Evolutionary conservation across 139 green algal genomes (phyloP).

Genomic region (Spirogloea muscicola): DNA sequence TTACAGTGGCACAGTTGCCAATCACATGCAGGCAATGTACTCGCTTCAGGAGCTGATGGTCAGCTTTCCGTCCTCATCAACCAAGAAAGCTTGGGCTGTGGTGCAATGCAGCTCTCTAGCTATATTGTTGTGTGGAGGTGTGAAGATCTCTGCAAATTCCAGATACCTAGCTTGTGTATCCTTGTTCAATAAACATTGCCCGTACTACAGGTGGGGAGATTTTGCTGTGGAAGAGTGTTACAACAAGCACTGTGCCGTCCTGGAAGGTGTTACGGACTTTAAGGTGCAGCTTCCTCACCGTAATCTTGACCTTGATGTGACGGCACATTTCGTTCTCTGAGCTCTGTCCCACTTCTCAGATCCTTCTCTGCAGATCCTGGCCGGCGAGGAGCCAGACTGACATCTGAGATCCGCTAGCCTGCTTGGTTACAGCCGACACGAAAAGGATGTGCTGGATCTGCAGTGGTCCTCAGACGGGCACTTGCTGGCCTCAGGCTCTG

Average conservation of each 20-base stretch:
- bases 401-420: not conserved
- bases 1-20: not conserved
- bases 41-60: constrained; percentile 11
- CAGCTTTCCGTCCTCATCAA: not conserved
- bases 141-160: not conserved
- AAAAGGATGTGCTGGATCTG: constrained; percentile 83
- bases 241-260: not conserved
- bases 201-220: constrained; percentile 10
- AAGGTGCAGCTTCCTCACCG: not conserved
- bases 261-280: constrained; percentile 3
- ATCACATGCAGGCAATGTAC: constrained; percentile 36
- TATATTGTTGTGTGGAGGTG: not conserved
- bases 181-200: not conserved
- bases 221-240: constrained; percentile 12
- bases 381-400: not conserved
- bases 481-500: constrained; percentile 67
- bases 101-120: too few species aligned
- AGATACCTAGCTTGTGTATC: not conserved
- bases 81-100: not conserved
- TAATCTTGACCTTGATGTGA: not conserved
- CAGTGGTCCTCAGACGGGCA: constrained; percentile 77
- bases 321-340: not conserved
- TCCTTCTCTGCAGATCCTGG: not conserved
- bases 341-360: too few species aligned
- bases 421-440: constrained; percentile 37